Evolutionary conservation across 2,329 filamentous ascomycete genomes (phyloP).

Genomic region (Trichoderma breve): DNA sequence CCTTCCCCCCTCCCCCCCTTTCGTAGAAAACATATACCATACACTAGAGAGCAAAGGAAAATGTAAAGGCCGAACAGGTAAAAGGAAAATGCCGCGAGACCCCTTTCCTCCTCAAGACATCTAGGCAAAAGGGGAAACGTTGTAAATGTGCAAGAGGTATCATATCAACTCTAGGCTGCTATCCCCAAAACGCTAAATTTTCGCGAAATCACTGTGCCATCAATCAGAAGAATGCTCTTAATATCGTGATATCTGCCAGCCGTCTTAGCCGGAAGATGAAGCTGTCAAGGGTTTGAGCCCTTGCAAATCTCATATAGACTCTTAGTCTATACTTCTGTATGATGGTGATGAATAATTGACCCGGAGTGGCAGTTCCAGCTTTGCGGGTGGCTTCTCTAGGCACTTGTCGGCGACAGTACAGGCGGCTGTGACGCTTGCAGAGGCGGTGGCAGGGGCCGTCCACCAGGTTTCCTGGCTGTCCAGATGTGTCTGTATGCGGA

Average conservation of each 20-base stretch:
- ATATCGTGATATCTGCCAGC: neutral
- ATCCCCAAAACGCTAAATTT: neutral
- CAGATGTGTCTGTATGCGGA: constrained; percentile 25
- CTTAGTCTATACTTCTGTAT: neutral
- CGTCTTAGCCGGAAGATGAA: neutral
- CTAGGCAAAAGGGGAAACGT: neutral
- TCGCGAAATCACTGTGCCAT: neutral
- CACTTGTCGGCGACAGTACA: neutral
- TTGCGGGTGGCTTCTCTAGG: neutral
- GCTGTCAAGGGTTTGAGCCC: neutral
- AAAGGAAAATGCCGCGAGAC: neutral
- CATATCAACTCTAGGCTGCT: neutral
- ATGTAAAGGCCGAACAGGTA: neutral
- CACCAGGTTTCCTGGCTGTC: constrained; percentile 25
- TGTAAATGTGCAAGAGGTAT: neutral
- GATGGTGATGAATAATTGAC: neutral
- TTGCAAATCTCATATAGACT: neutral
- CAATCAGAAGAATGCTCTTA: neutral
- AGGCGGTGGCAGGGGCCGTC: neutral
- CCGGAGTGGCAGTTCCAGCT: no score
- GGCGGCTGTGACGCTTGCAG: neutral
- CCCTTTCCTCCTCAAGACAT: neutral
- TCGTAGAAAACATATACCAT: neutral
- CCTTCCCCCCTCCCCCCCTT: neutral
- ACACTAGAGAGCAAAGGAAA: neutral